A percentile compares a stretch with the other conserved stretches of the same genome.
These are phyloP conservation scores for Paracoccidioides lutzii DNA, from an alignment of 2,329 filamentous ascomycete genomes.

Conservation along the genomic window DNA sequence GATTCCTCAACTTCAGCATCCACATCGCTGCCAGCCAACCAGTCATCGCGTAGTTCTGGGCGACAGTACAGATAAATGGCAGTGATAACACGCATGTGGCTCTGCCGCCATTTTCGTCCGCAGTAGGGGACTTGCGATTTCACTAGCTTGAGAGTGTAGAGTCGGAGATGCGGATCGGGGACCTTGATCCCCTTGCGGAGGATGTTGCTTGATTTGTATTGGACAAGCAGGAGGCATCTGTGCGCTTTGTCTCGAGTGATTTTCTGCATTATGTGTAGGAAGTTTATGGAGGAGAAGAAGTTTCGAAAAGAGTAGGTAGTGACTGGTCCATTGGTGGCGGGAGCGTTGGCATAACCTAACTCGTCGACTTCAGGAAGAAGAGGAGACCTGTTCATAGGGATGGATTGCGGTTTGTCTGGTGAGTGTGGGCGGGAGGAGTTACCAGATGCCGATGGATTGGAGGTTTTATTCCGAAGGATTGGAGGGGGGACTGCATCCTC, in stretches of 20 bases:
- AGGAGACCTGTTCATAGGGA: slow-evolving; percentile 7
- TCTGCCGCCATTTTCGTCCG: slow-evolving; percentile 93
- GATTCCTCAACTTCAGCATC: slow-evolving; percentile 91
- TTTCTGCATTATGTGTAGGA: slow-evolving; percentile 92
- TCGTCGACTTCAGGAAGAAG: slow-evolving; percentile 58
- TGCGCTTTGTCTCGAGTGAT: slow-evolving; percentile 93
- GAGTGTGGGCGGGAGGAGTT: slow-evolving; percentile 17
- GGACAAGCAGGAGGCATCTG: slow-evolving; percentile 81
- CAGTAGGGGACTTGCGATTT: slow-evolving; percentile 98
- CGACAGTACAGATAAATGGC: slow-evolving; percentile 89
- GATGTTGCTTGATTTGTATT: slow-evolving; percentile 89
- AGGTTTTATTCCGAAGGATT: slow-evolving; percentile 50
- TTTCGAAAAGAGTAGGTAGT: slow-evolving; percentile 86
- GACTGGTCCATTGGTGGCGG: slow-evolving; percentile 45
- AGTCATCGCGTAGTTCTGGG: slow-evolving; percentile 86
- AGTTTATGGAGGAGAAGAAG: slow-evolving; percentile 91
- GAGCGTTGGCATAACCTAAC: slow-evolving; percentile 62
- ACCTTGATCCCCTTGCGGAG: slow-evolving; percentile 84
- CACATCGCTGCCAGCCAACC: slow-evolving; percentile 78
- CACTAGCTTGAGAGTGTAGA: slow-evolving; percentile 96
- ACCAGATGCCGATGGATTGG: slow-evolving; percentile 21
- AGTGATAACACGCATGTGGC: slow-evolving; percentile 97
- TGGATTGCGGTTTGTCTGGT: slow-evolving; percentile 11
- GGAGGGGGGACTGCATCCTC: slow-evolving; percentile 74
- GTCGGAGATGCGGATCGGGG: slow-evolving; percentile 70